Percentiles rank a stretch among this genome's conserved stretches.
Conservation (phyloP, 768 basidiomycete species). For the Pisolithus orientalis region DNA sequence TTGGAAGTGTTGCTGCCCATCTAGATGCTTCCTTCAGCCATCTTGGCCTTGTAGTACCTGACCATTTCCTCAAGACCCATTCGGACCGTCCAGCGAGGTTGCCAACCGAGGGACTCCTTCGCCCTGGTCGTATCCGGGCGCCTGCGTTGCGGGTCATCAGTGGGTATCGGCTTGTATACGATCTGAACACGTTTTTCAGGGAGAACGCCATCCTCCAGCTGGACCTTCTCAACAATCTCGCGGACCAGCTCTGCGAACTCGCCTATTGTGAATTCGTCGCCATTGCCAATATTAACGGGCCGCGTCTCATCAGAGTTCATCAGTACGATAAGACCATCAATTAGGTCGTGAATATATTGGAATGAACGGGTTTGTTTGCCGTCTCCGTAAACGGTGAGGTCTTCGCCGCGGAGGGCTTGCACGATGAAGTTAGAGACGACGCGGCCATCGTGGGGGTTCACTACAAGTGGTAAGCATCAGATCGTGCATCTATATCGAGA, state of each 20-base stretch:
- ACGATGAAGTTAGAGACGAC: slow-evolving; percentile 99
- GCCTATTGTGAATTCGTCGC: slow-evolving; percentile 93
- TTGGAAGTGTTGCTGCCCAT: not conserved
- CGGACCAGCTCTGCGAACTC: slow-evolving; percentile 92
- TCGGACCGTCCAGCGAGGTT: slow-evolving; percentile 87
- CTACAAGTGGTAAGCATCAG: slow-evolving; percentile 29
- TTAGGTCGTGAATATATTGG: slow-evolving; percentile 97
- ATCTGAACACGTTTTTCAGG: slow-evolving; percentile 52
- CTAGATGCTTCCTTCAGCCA: slow-evolving; percentile 77
- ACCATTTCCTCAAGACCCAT: slow-evolving; percentile 97
- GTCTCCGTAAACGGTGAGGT: slow-evolving; percentile 96
- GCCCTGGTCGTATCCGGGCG: slow-evolving; percentile 91
- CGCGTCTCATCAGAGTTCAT: slow-evolving; percentile 95
- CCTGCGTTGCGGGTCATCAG: slow-evolving; percentile 92
- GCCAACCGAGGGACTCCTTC: slow-evolving; percentile 78
- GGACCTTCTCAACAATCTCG: slow-evolving; percentile 89
- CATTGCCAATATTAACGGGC: slow-evolving; percentile 94
- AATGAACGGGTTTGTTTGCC: slow-evolving; percentile 91
- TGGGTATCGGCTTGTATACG: slow-evolving; percentile 75
- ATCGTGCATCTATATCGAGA: not conserved
- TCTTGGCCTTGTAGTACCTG: slow-evolving; percentile 85
- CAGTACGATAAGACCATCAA: slow-evolving; percentile 86
- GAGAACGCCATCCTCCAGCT: slow-evolving; percentile 68
- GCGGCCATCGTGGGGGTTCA: slow-evolving; percentile 96
- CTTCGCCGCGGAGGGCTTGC: slow-evolving; percentile 91